These are phyloP conservation scores for Pseudocercospora fijiensis DNA, from an alignment of 2,329 filamentous ascomycete genomes.

Conservation along the genomic window DNA sequence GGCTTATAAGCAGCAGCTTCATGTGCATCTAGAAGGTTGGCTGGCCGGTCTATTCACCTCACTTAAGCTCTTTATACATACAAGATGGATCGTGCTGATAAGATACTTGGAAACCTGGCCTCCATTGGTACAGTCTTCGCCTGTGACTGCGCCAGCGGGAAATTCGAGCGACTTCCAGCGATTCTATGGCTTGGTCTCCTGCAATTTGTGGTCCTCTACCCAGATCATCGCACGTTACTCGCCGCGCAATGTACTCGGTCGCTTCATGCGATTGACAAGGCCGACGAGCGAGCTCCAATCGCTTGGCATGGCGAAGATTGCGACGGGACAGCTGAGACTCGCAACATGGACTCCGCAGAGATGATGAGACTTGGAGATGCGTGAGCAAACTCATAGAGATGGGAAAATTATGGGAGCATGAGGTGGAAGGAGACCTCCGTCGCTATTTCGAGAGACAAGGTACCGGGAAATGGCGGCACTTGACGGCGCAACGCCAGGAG, in stretches of 20 bases:
- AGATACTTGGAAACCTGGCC: too few species aligned
- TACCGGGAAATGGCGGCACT: background rate
- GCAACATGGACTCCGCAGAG: background rate
- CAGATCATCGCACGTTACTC: background rate
- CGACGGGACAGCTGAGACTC: background rate
- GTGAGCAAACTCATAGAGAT: background rate
- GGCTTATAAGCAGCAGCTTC: background rate
- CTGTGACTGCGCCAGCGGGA: background rate
- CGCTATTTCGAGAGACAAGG: background rate
- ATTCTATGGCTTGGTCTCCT: background rate
- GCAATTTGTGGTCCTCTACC: background rate
- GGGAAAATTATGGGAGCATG: too few species aligned
- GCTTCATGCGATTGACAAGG: background rate
- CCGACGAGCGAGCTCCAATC: background rate
- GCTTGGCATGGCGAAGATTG: background rate
- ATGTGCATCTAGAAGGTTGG: background rate
- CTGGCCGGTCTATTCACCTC: background rate
- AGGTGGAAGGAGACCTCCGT: background rate
- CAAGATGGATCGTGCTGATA: too few species aligned
- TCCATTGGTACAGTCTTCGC: background rate
- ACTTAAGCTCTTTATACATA: too few species aligned
- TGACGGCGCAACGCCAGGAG: background rate
- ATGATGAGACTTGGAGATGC: background rate
- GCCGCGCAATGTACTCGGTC: background rate
- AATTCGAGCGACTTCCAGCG: background rate